Percentiles rank a stretch among this genome's conserved stretches.
Evolutionary conservation across 1,139 yeast species (phyloP).

Genomic region (Kluyveromyces marxianus): DNA sequence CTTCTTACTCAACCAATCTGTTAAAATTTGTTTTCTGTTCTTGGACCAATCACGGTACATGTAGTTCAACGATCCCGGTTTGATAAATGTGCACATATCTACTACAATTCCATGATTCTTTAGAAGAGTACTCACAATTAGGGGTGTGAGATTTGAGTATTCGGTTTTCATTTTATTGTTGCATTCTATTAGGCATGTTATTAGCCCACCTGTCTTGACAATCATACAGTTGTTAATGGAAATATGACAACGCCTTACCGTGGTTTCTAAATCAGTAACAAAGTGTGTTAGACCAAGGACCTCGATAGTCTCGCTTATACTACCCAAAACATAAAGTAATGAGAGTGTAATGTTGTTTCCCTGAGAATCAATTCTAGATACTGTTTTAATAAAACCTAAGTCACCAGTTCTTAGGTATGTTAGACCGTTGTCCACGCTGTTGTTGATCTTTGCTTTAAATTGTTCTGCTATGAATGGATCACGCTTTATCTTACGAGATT

Average conservation of each 20-base stretch:
- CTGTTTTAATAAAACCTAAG: slow-evolving; percentile 80
- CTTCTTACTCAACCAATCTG: slow-evolving; percentile 43
- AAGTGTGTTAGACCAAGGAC: slow-evolving; percentile 87
- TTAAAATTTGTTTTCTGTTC: slow-evolving; percentile 62
- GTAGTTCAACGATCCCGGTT: slow-evolving; percentile 51
- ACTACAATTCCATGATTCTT: slow-evolving; percentile 79
- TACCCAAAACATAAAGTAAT: slow-evolving; percentile 77
- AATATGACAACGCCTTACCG: slow-evolving; percentile 61
- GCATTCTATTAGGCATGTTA: slow-evolving; percentile 73
- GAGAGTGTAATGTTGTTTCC: slow-evolving; percentile 54
- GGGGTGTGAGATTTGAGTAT: slow-evolving; percentile 68
- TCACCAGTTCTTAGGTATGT: slow-evolving; percentile 86
- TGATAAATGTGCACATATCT: slow-evolving; percentile 78
- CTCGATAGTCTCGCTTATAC: slow-evolving; percentile 84
- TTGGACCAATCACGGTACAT: slow-evolving; percentile 61
- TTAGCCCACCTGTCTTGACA: slow-evolving; percentile 76
- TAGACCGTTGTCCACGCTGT: slow-evolving; percentile 52
- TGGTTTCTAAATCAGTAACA: slow-evolving; percentile 73
- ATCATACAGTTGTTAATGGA: slow-evolving; percentile 55
- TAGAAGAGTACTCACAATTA: slow-evolving; percentile 69
- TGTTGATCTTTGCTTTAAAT: slow-evolving; percentile 45
- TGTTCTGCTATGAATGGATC: slow-evolving; percentile 41
- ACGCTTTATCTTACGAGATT: slow-evolving; percentile 17
- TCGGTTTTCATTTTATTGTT: slow-evolving; percentile 36
- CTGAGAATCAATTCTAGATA: slow-evolving; percentile 39